Base-by-base conservation (phyloP, 352 stramenopile genomes). In the Phytopythium kandeliae region DNA sequence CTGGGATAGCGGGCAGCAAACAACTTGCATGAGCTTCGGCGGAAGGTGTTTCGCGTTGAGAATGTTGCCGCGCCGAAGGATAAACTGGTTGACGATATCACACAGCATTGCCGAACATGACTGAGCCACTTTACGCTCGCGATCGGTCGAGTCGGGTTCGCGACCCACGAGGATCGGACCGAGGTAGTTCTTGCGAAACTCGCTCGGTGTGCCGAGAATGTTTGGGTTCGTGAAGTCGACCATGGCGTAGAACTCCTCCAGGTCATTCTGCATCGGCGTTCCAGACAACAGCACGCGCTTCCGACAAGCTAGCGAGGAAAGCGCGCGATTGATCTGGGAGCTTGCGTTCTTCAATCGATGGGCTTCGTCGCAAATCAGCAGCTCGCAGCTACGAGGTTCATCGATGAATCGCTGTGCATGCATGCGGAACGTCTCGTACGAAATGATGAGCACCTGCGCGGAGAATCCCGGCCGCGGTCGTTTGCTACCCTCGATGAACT, bases 241-340 rank as follows among this genome's bases (percentile, higher is more conserved):
- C 96, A 99, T 99, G 8, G 96, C 96, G 58, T 94, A 99, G 60
- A 99, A 99, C 59, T 99, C 97, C 49, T 98, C 86, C 16, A 99
- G 66, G 73, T 99, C 96, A 60, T 99, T 99, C 58, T 99, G 96
- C 93, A 99, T 98, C 2, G 96, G 96, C 17, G 96, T 99, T 28
- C 97, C 97, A 0, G 96, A 98, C 5, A 99, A 62, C 35, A 99
- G 62, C 7, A 99, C 86, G 33, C 97, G 84, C 15, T 95, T 93
- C 52, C 86, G 78, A 43, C 92, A 97, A 2, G 85, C 69, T 16
- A 98, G 54, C 7, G 74, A 74, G 11, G 82, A 87, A 16, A 94
- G 51, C 0, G 82, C 83, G 26, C 79, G 74, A 54, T 91, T 95
- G 56, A 92, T 94, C 65, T 98, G 85, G 34, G 97, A 99, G 26